Evolutionary conservation across 2,329 filamentous ascomycete species (phyloP), one percentile per base, ranked within the genome.

Genomic region (Aureobasidium musti): DNA sequence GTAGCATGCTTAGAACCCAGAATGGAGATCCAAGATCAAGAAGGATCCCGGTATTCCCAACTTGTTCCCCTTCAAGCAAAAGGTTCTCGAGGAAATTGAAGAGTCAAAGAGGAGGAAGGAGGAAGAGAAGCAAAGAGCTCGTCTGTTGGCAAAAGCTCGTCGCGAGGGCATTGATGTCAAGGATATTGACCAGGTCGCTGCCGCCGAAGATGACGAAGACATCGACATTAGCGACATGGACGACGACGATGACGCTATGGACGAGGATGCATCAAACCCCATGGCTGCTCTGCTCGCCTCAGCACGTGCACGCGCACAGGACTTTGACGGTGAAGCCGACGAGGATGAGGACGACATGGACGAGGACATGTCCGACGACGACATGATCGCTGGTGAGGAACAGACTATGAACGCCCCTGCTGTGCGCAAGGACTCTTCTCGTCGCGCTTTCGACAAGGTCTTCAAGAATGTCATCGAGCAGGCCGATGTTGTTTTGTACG

Each of bases 11-110:
- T 69, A 87, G 87, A 97, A 97, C 78, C 94, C 95, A 39, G 88
- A 97, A 91, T 98, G 95, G 92, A 88, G 91, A 72, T 93, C 92
- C 68, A 91, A 92, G 78, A 78, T 97, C 72, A 98, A 97, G 86
- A 99, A 98, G 82, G 95, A 99, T 74, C 95, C 94, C 28, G 95
- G 95, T 57, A 97, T 99, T 69, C 95, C 95, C 47, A 99, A 98
- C 76, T 81, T 97, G 41, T 99, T 97, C 81, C 95, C 95, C 0
- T 97, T 95, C 84, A 99, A 99, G 82, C 93, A 97, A 78, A 93
- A 90, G 83, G 86, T 99, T 33, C 85, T 99, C 39, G 88, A 93
- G 67, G 92, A 99, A 79, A 96, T 99, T 73, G 95, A 99, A 80
- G 91, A 97, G 80, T 89, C 87, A 73, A 90, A 90, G 75, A 82